Evolutionary conservation across 2,329 filamentous ascomycete species (phyloP), one percentile per base, ranked within the genome.

Genomic region (Rhexocercosporidium sp.): DNA sequence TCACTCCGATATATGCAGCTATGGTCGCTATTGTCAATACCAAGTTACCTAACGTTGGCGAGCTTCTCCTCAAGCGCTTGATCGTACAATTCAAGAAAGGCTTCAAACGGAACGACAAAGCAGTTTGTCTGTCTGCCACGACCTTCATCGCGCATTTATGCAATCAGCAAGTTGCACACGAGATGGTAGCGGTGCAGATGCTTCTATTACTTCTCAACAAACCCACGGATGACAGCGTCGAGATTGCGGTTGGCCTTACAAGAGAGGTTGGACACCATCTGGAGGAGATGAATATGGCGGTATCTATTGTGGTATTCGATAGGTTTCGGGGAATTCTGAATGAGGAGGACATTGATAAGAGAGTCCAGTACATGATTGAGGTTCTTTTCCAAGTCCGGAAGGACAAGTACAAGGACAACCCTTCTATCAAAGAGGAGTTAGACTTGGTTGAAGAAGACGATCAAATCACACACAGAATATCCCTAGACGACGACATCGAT

Each of bases 341-440:
- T 81, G 96, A 99, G 79, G 94, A 94, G 53, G 94, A 96, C 76
- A 97, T 99, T 78, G 95, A 98, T 77, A 97, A 97, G 84, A 88
- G 96, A 71, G 94, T 95, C n/a, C 96, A 99, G 81, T 99, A 98
- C 81, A 97, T 97, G 92, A 95, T 99, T 66, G 96, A 99, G 79
- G 96, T 98, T 6, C 82, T 99, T 51, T 99, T 99, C 78, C 94
- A 99, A 81, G 91, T 97, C 65, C 88, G 96, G 70, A 97, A 97
- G 80, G 95, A 98, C 81, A 92, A 92, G 75, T 99, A 97, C 84
- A 97, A 97, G 82, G 94, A 98, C 75, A 94, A 98, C 75, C 93
- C 91, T 20, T 90, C 94, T 0, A 84, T 98, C 74, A 94, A 90
- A 78, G 94, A 97, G 77, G 96, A 99, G 78, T 83, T 99, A 66